Evolutionary conservation across 2,329 filamentous ascomycete species (phyloP), one percentile per base, ranked within the genome.

Genomic region (Dothistroma septosporum): DNA sequence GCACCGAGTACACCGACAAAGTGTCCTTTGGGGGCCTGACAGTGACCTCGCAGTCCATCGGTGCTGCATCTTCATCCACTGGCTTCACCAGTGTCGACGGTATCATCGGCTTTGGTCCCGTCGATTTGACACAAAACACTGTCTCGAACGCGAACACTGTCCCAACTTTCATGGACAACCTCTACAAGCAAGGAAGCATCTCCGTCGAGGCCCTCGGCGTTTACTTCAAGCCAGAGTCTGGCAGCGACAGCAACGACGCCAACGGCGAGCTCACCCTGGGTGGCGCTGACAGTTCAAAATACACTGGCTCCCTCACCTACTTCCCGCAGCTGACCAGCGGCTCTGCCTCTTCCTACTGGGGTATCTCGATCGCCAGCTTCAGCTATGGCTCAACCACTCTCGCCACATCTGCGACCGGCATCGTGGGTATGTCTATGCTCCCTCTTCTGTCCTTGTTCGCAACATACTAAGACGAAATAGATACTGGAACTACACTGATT

Each of bases 261-360:
- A 66, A 66, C 56, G 64, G 64, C 55, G 64, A 66, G 53, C 55
- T 66, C 8, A 66, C 64, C 16, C 60, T 66, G 12, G 64, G 64
- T 32, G 64, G 64, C 76, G 83, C 87, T 63, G 80, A 89, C 75
- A 69, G 69, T 46, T 73, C 73, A 67, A 83, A 66, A 57, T 86
- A 85, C 76, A 82, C 75, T 0, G 86, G 85, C 8, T 53, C 62
- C 48, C 80, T 89, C 66, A 76, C 78, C 58, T 89, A 86, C 70
- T 74, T 80, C 47, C 69, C 61, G 10, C 76, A 7, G 79, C 87
- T 41, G 79, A 87, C 70, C 79, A 70, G 58, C 77, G 79, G 33
- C 79, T 87, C 61, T 82, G 85, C 10, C 87, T 82, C 77, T 89
- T 55, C 59, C 14, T 68, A 64, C 58, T 68, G 66, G 66, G 61